Base-by-base conservation (phyloP, 1,284 basidiomycete species). In the Entoloma clypeatum region DNA sequence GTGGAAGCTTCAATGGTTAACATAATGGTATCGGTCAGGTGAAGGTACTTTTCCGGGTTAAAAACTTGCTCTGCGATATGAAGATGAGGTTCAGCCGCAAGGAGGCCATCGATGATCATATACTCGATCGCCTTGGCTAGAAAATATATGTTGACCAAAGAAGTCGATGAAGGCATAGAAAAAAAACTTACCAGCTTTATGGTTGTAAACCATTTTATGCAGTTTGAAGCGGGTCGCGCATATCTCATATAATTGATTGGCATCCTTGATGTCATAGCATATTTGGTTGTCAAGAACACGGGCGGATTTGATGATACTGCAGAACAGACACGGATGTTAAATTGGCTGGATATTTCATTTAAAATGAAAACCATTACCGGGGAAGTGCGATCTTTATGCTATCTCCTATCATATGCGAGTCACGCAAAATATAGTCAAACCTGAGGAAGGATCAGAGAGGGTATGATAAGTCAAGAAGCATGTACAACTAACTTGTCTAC, bases 231-330 rank as follows among this genome's bases (percentile, higher is more conserved):
- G 70, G 1, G 79, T 78, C 23, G 78, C 71, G 49, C 77, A 87
- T 2, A 89, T 70, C 45, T 86, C 79, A 49, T 82, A 84, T 1
- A 90, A 69, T 36, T 79, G 75, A 51, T 84, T 81, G 0, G 78
- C 79, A 44, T 88, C 84, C 56, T 90, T 90, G 64, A 85, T 82
- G 39, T 84, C 71, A 50, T 85, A 89, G 57, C 83, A 86, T 17
- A 90, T 86, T 50, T 82, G 68, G 49, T 80, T 61, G 17, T 83
- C 69, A 39, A 88, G 74, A 9, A 88, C 86, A 4, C 84, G 72
- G 0, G 85, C 79, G 3, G 84, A 87, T 41, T 75, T 63, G 27
- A 90, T 77, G 5, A 89, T 69, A 17, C 86, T 85, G 40, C 25
- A 23, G 8, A 39, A 19, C 11, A 27, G 32, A 23, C 26, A 34